Evolutionary conservation across 345 rosid species (phyloP).

Genomic region (Brassica juncea): DNA sequence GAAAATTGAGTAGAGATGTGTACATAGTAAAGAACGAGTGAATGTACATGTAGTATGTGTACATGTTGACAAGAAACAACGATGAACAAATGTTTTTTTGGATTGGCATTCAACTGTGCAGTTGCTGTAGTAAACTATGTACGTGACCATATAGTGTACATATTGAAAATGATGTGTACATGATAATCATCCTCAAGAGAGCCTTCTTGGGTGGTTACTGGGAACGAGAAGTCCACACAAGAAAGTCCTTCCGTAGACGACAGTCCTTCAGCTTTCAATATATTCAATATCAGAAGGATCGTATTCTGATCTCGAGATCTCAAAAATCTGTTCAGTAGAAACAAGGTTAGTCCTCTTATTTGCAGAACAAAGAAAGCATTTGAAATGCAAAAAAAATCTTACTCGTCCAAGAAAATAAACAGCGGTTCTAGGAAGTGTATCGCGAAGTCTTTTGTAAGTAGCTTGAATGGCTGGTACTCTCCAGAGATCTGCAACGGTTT

Average conservation of each 20-base stretch:
- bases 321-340: slow-evolving; percentile 59
- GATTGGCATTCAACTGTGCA: too few species aligned
- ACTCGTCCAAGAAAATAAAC: slow-evolving; percentile 87
- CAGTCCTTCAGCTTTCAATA: slow-evolving; percentile 77
- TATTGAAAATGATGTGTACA: too few species aligned
- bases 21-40: too few species aligned
- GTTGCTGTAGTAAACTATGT: too few species aligned
- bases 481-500: slow-evolving; percentile 68
- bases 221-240: slow-evolving; percentile 74
- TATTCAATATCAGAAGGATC: slow-evolving; percentile 80
- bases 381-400: slow-evolving; percentile 26
- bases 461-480: slow-evolving; percentile 77
- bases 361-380: neutral
- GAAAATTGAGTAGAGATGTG: too few species aligned
- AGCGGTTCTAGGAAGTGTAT: slow-evolving; percentile 68
- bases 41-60: too few species aligned
- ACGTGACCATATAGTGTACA: too few species aligned
- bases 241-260: slow-evolving; percentile 67
- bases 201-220: slow-evolving; percentile 40
- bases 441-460: slow-evolving; percentile 65
- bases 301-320: slow-evolving; percentile 66
- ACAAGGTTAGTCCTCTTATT: slow-evolving; percentile 12
- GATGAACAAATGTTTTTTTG: too few species aligned
- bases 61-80: too few species aligned
- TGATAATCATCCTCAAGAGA: slow-evolving; percentile 34